phyloP scores from a whole-genome alignment of 495 filamentous ascomycete species.

The Neurospora sp. region DNA sequence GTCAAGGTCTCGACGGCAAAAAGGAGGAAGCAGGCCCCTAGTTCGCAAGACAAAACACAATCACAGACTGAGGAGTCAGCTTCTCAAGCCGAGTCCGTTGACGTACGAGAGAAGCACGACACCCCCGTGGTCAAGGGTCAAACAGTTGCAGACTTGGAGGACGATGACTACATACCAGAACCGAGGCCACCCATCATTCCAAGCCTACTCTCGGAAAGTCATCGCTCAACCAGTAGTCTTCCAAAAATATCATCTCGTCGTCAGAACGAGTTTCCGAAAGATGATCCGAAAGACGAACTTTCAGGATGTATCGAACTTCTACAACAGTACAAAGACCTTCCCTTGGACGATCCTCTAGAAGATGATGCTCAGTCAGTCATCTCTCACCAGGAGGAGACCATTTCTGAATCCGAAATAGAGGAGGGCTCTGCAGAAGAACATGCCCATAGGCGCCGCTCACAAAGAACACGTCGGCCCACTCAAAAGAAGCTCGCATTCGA shows the following conservation, averaged over 20 bases:
- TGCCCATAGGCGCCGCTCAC: conserved; percentile 10
- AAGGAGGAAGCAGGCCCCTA: neutral
- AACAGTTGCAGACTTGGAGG: neutral
- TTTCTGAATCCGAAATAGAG: conserved; percentile 6
- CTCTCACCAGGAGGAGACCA: conserved; percentile 3
- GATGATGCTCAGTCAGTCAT: conserved; percentile 17
- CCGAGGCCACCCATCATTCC: neutral
- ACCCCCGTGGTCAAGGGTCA: neutral
- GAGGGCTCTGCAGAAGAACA: conserved; percentile 17
- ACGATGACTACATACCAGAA: neutral
- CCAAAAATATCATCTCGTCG: neutral
- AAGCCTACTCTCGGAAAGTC: neutral
- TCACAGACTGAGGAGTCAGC: conserved; percentile 7
- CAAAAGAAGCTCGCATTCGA: conserved; percentile 19
- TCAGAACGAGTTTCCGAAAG: neutral
- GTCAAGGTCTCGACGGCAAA: conserved; percentile 17
- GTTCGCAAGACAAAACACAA: conserved; percentile 2
- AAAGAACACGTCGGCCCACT: neutral
- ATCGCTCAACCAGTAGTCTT: neutral
- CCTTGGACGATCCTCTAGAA: conserved; percentile 27
- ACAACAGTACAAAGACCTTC: conserved; percentile 26
- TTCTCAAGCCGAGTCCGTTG: neutral
- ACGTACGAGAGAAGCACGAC: neutral
- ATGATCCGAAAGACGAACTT: conserved; percentile 19
- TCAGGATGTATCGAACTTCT: conserved; percentile 24